Conservation (phyloP, 2,329 filamentous ascomycete species). For the Helotiales sp. region DNA sequence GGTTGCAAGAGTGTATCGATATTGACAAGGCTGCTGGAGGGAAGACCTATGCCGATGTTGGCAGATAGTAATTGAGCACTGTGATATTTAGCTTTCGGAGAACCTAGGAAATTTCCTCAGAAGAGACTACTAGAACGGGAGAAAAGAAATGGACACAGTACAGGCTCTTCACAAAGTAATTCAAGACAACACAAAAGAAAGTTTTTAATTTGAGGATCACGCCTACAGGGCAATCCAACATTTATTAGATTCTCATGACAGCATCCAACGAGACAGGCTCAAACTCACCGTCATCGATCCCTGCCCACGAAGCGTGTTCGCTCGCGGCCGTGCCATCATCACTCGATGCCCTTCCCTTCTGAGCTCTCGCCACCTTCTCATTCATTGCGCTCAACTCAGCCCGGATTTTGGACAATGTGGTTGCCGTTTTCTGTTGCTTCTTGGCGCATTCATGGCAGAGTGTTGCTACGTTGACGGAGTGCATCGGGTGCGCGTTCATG, state of each 20-base stretch:
- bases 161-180: too few species aligned
- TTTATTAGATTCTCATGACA: background rate
- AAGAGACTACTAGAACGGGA: background rate
- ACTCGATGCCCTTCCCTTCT: background rate
- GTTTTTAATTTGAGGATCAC: background rate
- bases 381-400: constrained; percentile 6
- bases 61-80: background rate
- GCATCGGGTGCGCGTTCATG: constrained; percentile 23
- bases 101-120: background rate
- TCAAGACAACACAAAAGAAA: background rate
- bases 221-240: background rate
- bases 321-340: background rate
- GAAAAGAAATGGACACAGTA: background rate
- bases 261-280: background rate
- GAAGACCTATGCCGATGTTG: background rate
- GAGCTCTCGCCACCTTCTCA: constrained; percentile 3
- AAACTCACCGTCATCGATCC: background rate
- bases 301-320: background rate
- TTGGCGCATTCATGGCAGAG: constrained; percentile 17
- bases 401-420: background rate
- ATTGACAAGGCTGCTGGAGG: constrained; percentile 9
- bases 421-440: background rate
- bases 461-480: constrained; percentile 10
- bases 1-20: constrained; percentile 7
- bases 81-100: background rate